Evolutionary conservation across 2,329 filamentous ascomycete species (phyloP), one percentile per base, ranked within the genome.

Genomic region (Grosmannia huntii): DNA sequence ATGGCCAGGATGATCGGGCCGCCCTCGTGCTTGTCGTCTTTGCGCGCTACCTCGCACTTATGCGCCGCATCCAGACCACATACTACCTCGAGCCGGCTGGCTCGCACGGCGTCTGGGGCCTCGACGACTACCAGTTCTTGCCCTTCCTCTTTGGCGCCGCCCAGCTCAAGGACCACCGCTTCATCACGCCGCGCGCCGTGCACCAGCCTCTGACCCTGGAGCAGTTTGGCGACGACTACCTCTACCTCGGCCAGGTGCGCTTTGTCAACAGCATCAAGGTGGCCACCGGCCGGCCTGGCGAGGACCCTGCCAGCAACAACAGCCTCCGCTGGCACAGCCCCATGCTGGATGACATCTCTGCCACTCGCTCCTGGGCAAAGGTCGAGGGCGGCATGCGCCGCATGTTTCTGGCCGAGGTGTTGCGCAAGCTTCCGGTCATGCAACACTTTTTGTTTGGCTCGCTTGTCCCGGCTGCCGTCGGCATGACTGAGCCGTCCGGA

Each of bases 51-150:
- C 82, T 99, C 52, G 73, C 76, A 55, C 77, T 97, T 58, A 96
- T 97, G 90, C 89, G 91, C 57, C 77, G 81, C 27, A 80, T 97
- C 19, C 94, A 99, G 71, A 85, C 84, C 62, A 89, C 90, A 3
- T 99, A 99, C 73, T 99, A 99, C 68, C 84, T 99, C 55, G 94
- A 99, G 68, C 94, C 94, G 2, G 94, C 94, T 0, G 94, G 94
- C 16, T 96, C 92, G 0, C 94, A 99, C 69, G 94, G 94, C 48
- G 94, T 99, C 27, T 99, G 94, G 94, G 94, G 94, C 21, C 76
- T 99, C 1, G 94, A 99, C 67, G 94, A 99, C 70, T 96, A 99
- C 72, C 91, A 95, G 64, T 99, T 99, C 72, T 75, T 96, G 1
- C 94, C 95, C 0, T 99, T 97, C 69, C 81, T 99, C 14, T 95